Base-by-base conservation (phyloP, 768 basidiomycete species). In the Mycena capillaripes region DNA sequence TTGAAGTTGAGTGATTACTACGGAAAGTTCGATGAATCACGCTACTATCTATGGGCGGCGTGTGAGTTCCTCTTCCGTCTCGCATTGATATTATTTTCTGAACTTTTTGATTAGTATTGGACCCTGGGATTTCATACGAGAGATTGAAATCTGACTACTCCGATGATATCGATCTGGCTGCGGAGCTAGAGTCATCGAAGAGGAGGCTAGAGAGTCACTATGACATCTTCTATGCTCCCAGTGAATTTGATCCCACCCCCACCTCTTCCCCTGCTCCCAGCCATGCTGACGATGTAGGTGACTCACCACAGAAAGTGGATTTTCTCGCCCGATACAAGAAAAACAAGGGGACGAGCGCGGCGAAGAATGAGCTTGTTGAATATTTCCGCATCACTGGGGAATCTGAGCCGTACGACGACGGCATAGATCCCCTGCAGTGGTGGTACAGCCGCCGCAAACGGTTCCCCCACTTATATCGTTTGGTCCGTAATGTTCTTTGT, bases 21-120 rank as follows among this genome's bases (percentile, higher is more conserved):
- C 25, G 48, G 56, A 12, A 67, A 67, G 23, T 67, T 67, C 23
- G 66, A 67, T 29, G 12, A 34, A n/a, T 67, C 66, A 2, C 44
- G 46, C n/a, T 67, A 58, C 25, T 59, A 67, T 19, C 11, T 27
- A 9, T 67, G 66, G 66, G 66, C 57, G 0, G 2, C 66, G 19
- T n/a, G 66, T 59, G 2, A 3, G 66, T 52, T n/a, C n/a, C n/a
- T 2, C 12, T 67, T 59, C 52, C 23, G 16, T 25, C 12, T 32
- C 16, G 6, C 21, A 27, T 3, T 25, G 11, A 30, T 34, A 4
- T 21, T 11, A n/a, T 8, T 11, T 6, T 32, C 36, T 50, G 14
- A 32, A 14, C 3, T 32, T 25, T 5, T 10, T n/a, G 7, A 19
- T 19, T 17, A 67, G 66, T 67, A n/a, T 34, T 67, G 7, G 66